Conservation (phyloP, 441 rosid genomes). For the Erodium trifolium region DNA sequence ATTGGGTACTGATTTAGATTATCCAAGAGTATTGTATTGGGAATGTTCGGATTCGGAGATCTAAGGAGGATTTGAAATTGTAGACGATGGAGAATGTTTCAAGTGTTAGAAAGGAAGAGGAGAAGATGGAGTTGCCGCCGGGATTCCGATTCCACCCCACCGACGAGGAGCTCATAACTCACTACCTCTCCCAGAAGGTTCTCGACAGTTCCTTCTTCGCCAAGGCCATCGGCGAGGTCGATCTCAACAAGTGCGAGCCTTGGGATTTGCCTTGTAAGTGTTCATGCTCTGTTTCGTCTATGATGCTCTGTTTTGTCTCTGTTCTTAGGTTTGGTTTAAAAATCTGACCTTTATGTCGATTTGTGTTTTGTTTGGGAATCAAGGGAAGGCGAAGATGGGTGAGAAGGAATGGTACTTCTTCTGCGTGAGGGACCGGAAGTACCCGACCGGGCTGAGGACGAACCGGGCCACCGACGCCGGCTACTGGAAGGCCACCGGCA, state of each 20-base stretch:
- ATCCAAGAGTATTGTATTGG: too few relatives aligned
- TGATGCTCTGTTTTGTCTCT: neutral
- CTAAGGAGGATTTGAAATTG: too few relatives aligned
- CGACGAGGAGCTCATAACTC: constrained; percentile 60
- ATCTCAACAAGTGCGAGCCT: constrained; percentile 68
- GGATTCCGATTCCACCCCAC: constrained; percentile 25
- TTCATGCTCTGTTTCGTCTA: too few relatives aligned
- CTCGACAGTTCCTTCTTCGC: constrained; percentile 25
- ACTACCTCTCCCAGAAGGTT: constrained; percentile 47
- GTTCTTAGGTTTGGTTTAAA: neutral
- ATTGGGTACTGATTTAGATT: too few relatives aligned
- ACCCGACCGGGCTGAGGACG: too few relatives aligned
- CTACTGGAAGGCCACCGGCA: too few relatives aligned
- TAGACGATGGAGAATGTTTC: neutral
- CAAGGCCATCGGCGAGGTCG: constrained; percentile 55
- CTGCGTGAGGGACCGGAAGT: too few relatives aligned
- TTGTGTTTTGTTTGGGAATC: too few relatives aligned
- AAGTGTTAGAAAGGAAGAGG: constrained; percentile 22
- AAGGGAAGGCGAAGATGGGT: constrained; percentile 15
- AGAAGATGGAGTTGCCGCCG: constrained; percentile 42
- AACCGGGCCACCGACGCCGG: too few relatives aligned
- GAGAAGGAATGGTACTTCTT: constrained; percentile 10
- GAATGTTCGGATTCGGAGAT: too few relatives aligned
- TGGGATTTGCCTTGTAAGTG: constrained; percentile 72
- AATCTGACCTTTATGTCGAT: too few relatives aligned